Base-by-base conservation (phyloP, 306 rosid species). In the Begonia peltatifolia region DNA sequence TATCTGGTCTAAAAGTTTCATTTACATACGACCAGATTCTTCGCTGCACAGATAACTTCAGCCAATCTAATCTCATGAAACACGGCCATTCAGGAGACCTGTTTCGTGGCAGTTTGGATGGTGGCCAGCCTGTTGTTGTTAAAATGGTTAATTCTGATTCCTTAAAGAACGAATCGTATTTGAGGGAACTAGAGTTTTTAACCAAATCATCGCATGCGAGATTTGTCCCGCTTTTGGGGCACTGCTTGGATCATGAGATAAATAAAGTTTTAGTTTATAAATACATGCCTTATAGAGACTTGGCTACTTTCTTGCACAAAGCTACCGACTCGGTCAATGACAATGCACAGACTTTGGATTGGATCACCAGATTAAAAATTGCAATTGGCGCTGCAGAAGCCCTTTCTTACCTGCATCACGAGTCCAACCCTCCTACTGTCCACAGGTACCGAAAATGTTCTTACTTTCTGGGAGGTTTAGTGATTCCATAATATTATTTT, bases 321-420 rank as follows among this genome's bases (percentile, higher is more conserved):
- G 66, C 60, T 38, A 55, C 56, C 12, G 61, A 58, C 55, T 41
- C 64, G 53, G 63, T 46, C 17, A 78, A 85, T 58, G 83, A 64
- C 14, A 69, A 71, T 35, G 60, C 63, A 23, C 77, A 64, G 61
- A 83, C 93, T 54, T 57, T 83, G 46, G 99, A 92, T 75, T 92
- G 99, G 99, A 92, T 92, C 66, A 92, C 94, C 14, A 77, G 99
- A 71, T 62, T 81, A 66, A 92, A 92, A 75, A 83, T 92, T 53
- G 99, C 99, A 56, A 81, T 57, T 12, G 99, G 94, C 62, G 93
- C 93, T 61, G 99, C 99, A 7, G 99, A 92, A 73, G 86, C 76
- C 63, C 74, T 92, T 12, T 62, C 80, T 68, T 52, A 77, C 71
- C 72, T 92, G 41, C 99, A 90, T 70, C 80, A 78, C 23, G 96